Base-by-base conservation (phyloP, 257 asterid species). In the Nicotiana obtusifolia region DNA sequence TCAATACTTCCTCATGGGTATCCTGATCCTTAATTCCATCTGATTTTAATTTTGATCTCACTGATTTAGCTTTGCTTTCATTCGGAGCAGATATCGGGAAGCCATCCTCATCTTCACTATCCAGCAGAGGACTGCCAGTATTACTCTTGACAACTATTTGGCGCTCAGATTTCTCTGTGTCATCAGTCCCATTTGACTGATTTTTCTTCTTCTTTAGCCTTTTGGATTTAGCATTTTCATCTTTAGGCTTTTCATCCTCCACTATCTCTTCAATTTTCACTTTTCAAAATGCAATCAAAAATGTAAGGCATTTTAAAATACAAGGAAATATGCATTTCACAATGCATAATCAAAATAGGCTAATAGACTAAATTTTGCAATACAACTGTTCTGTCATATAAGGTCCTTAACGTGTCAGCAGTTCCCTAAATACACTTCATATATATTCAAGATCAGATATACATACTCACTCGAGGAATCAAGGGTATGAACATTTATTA, bases 81-180 rank as follows among this genome's bases (percentile, higher is more conserved):
- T 59, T n/a, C 31, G 87, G 35, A 61, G 86, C 73, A 44, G 92
- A 83, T 82, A 87, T 76, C 4, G 98, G 99, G 81, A 94, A 91
- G 47, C 99, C 99, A 89, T 96, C 98, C 75, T 96, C 98, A 69
- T 94, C 98, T 91, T 96, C 99, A 84, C 95, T 91, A 84, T 93
- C 98, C 81, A 90, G 56, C 35, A 82, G 57, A 44, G 95, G 85
- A 81, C 61, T 84, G 57, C 81, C 84, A 62, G 82, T 65, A 78
- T 86, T 85, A 84, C 87, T 64, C 87, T 86, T 88, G 80, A 83
- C 87, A 60, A 91, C 90, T 82, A 88, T 84, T 89, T 87, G 90
- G 67, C 49, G 78, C 80, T 85, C 84, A 47, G 93, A 83, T 79
- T 88, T 86, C 19, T 86, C 89, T 54, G 69, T 85, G 77, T 82